Base-by-base conservation (phyloP, 2,329 filamentous ascomycete genomes). In the Trichoderma endophyticum region DNA sequence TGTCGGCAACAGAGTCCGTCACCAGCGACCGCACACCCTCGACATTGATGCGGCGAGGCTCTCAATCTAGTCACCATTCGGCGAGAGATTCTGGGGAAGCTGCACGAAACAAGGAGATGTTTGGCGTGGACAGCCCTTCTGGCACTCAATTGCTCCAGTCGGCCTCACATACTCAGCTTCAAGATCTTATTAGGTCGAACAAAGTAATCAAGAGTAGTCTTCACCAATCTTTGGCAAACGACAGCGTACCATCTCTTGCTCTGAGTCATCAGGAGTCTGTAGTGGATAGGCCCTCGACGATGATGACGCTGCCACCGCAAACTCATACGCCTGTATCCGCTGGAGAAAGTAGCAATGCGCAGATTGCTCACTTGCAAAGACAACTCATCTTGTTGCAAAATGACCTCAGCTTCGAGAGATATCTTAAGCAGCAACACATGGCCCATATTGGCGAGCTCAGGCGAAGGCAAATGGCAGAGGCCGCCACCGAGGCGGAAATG, bases 401-500 rank as follows among this genome's bases (percentile, higher is more conserved):
- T 73, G 93, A 96, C 76, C 84, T 96, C 57, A 93, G 92, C 75
- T 96, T 95, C 77, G 93, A 96, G 79, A 87, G 92, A 30, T 95
- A 94, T 80, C 86, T 95, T 77, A 95, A 95, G 78, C 89, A 94
- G 74, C 93, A 96, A 77, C 93, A 95, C 79, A 88, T 95, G 75
- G 88, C 91, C 2, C 92, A 95, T 72, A 95, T 96, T 78, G 92
- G 92, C 1, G 92, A 93, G 77, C 82, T 96, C 56, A 91, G 93
- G 75, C 87, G 92, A 15, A 90, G 90, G 73, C 91, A 94, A 72
- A 89, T 95, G 74, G 89, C 89, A 74, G 92, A 95, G 79, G 92
- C 92, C 8, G 92, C 92, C 2, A 91, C 89, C 1, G 93, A 95
- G 78, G 93, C 93, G 0, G 93, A 96, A 78, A 94, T 92, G 2